Conservation (phyloP, 2,329 filamentous ascomycete genomes). For the Hypoxylon sp. region DNA sequence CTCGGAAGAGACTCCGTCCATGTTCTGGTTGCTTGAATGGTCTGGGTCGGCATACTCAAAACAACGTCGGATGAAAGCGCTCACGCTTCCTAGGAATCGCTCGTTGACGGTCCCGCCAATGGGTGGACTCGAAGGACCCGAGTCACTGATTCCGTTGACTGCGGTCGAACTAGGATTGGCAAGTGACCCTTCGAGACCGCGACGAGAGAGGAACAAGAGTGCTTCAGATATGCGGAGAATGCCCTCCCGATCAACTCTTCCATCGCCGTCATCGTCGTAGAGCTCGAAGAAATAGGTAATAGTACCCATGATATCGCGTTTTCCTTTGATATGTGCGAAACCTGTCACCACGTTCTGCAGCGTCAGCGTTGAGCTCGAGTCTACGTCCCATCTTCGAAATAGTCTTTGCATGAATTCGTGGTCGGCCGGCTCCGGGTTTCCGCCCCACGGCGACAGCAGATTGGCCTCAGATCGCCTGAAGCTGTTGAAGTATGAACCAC, state of each 20-base stretch:
- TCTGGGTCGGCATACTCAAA: constrained; percentile 98
- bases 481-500: constrained; percentile 67
- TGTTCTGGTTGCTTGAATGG: constrained; percentile 67
- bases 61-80: constrained; percentile 92
- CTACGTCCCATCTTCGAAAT: constrained; percentile 87
- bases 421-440: constrained; percentile 76
- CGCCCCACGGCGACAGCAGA: constrained; percentile 61
- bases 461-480: constrained; percentile 56
- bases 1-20: constrained; percentile 28
- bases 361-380: constrained; percentile 78
- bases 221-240: constrained; percentile 95
- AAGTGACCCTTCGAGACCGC: constrained; percentile 80
- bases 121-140: constrained; percentile 50
- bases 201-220: constrained; percentile 86
- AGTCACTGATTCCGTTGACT: constrained; percentile 54
- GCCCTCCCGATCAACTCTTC: constrained; percentile 91
- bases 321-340: constrained; percentile 89
- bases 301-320: constrained; percentile 94
- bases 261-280: constrained; percentile 91
- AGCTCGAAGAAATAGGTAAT: constrained; percentile 98
- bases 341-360: constrained; percentile 93
- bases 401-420: constrained; percentile 93
- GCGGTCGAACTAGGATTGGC: constrained; percentile 70
- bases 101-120: constrained; percentile 76
- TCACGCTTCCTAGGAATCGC: constrained; percentile 89